phyloP scores from a whole-genome alignment of 176 grass and related monocot genomes.

The Carex pumila region DNA sequence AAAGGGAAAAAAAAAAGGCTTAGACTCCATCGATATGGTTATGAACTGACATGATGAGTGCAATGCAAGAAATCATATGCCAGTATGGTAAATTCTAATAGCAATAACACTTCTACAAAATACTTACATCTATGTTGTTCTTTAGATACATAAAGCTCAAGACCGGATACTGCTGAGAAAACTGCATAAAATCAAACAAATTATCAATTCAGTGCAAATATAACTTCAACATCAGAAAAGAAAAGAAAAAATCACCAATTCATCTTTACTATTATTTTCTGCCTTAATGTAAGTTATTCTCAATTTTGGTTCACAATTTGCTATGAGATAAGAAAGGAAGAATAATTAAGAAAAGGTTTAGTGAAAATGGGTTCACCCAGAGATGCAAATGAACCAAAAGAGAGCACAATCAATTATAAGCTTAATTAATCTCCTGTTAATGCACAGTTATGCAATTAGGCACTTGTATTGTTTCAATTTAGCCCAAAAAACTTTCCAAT shows the following conservation, averaged over 20 bases:
- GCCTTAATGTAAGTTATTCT: neutral
- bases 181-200: conserved; percentile 49
- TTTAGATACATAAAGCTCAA: conserved; percentile 58
- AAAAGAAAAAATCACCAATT: neutral
- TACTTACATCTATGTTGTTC: conserved; percentile 82
- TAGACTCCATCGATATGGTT: neutral
- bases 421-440: neutral
- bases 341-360: neutral
- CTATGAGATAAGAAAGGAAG: neutral
- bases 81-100: conserved; percentile 1
- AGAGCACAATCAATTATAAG: neutral
- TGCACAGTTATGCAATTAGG: neutral
- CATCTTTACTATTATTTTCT: neutral
- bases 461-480: neutral
- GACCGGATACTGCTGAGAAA: conserved; percentile 80
- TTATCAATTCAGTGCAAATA: neutral
- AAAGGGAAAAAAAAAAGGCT: neutral
- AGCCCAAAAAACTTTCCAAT: neutral
- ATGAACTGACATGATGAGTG: neutral
- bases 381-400: neutral
- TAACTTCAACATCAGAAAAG: neutral
- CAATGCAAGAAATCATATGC: neutral
- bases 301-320: neutral
- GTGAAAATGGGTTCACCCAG: neutral
- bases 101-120: neutral